Evolutionary conservation across 208 protist species (phyloP).

Genomic region (Crithidia mellificae): DNA sequence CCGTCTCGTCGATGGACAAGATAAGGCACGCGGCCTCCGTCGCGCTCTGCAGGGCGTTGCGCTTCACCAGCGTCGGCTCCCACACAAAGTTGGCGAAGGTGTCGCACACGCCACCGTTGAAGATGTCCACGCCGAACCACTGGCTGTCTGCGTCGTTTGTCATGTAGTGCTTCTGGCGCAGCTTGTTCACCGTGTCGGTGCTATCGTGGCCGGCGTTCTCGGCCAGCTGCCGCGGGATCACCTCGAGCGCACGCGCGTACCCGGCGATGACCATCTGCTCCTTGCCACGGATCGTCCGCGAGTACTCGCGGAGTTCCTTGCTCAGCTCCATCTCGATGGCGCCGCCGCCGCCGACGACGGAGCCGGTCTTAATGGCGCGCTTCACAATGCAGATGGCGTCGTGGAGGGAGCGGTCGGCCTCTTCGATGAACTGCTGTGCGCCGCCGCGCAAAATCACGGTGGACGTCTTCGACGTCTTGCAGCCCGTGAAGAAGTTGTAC

Average conservation of each 20-base stretch:
- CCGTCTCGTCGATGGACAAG: constrained; percentile 99
- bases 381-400: constrained; percentile 99
- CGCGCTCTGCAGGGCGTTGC: constrained; percentile 98
- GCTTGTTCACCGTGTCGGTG: constrained; percentile 99
- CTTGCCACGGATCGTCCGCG: constrained; percentile 98
- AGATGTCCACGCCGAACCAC: constrained; percentile 99
- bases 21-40: constrained; percentile 99
- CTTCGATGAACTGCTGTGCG: constrained; percentile 99
- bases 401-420: constrained; percentile 99
- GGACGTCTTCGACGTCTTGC: constrained; percentile 87
- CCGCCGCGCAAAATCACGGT: constrained; percentile 97
- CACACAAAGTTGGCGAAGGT: constrained; percentile 98
- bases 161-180: constrained; percentile 97
- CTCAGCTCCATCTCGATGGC: constrained; percentile 99
- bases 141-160: constrained; percentile 39
- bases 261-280: constrained; percentile 98
- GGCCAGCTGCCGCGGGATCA: constrained; percentile 98
- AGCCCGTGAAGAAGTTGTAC: constrained; percentile 99
- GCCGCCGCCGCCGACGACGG: constrained; percentile 99
- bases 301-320: constrained; percentile 96
- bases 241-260: constrained; percentile 99
- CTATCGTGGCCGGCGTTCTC: constrained; percentile 99
- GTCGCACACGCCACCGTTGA: constrained; percentile 97
- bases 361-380: constrained; percentile 95
- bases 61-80: constrained; percentile 99